Percentiles rank a stretch among this genome's conserved stretches.
phyloP scores from a whole-genome alignment of 495 filamentous ascomycete species.

The Xylaria venustula region DNA sequence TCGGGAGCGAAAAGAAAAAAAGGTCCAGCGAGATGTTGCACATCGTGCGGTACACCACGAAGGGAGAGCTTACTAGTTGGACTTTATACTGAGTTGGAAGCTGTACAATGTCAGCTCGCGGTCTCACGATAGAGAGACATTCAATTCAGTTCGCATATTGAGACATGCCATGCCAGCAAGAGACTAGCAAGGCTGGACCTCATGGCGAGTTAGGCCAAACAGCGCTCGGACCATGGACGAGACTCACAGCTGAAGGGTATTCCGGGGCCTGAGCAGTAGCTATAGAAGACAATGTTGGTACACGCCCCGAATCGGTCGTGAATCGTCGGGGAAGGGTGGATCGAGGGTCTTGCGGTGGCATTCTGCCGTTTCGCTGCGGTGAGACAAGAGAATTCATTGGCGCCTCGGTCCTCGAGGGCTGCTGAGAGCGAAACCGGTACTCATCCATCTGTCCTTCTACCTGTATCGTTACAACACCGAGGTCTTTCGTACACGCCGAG shows the following conservation, averaged over 20 bases:
- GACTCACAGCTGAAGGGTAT: constrained; percentile 43
- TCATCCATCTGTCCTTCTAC: constrained; percentile 55
- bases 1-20: too few species aligned
- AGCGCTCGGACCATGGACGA: constrained; percentile 16
- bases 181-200: constrained; percentile 12
- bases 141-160: constrained; percentile 21
- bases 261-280: constrained; percentile 46
- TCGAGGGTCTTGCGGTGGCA: constrained; percentile 63
- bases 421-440: constrained; percentile 74
- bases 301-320: constrained; percentile 85
- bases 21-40: background rate
- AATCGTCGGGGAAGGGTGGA: constrained; percentile 83
- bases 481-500: constrained; percentile 46
- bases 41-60: background rate
- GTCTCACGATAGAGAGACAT: constrained; percentile 31
- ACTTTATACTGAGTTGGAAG: constrained; percentile 55
- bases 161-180: constrained; percentile 23
- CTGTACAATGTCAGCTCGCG: constrained; percentile 29
- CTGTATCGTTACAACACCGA: constrained; percentile 40
- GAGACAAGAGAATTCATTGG: constrained; percentile 69
- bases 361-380: constrained; percentile 64
- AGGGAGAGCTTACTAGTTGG: constrained; percentile 51
- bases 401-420: constrained; percentile 67
- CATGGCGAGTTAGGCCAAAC: background rate
- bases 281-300: constrained; percentile 77